Evolutionary conservation across 257 asterid genomes (phyloP).

Genomic region (Nyctanthes arbortristis): DNA sequence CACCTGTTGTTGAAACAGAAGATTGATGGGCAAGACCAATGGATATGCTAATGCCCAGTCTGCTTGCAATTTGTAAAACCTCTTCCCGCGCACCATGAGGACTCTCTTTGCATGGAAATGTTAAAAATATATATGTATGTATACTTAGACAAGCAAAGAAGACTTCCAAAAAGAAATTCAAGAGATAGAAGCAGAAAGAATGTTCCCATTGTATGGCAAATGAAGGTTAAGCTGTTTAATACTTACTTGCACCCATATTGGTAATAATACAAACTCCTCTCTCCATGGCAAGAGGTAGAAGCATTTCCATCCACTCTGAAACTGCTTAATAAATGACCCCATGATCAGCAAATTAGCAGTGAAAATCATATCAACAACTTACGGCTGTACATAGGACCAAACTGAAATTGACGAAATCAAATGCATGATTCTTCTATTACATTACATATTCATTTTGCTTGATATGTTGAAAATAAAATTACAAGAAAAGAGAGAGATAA

Average conservation of each 20-base stretch:
- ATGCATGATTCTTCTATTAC: constrained; percentile 4
- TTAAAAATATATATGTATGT: constrained; percentile 17
- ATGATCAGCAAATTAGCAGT: constrained; percentile 26
- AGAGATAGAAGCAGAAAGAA: constrained; percentile 5
- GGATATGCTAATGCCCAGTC: constrained; percentile 56
- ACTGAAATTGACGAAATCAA: constrained; percentile 6
- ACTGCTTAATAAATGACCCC: constrained; percentile 45
- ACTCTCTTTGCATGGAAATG: constrained; percentile 45
- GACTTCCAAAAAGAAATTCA: constrained; percentile 3
- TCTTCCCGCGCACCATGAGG: constrained; percentile 83
- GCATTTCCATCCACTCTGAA: constrained; percentile 93
- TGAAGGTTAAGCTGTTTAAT: constrained; percentile 12
- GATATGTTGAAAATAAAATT: neutral
- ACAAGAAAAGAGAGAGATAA: constrained; percentile 2
- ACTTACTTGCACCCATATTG: constrained; percentile 97
- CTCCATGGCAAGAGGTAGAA: constrained; percentile 83
- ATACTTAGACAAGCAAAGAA: constrained; percentile 17
- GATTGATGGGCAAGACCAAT: constrained; percentile 86
- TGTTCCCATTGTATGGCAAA: constrained; percentile 8
- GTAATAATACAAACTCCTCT: constrained; percentile 86
- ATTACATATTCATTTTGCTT: constrained; percentile 1
- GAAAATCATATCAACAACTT: constrained; percentile 9
- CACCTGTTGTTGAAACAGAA: constrained; percentile 65
- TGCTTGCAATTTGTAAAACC: constrained; percentile 64
- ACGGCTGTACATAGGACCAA: constrained; percentile 7